These are phyloP conservation scores for Austroboletus eburneus DNA, from an alignment of 768 basidiomycete genomes.

Conservation along the genomic window DNA sequence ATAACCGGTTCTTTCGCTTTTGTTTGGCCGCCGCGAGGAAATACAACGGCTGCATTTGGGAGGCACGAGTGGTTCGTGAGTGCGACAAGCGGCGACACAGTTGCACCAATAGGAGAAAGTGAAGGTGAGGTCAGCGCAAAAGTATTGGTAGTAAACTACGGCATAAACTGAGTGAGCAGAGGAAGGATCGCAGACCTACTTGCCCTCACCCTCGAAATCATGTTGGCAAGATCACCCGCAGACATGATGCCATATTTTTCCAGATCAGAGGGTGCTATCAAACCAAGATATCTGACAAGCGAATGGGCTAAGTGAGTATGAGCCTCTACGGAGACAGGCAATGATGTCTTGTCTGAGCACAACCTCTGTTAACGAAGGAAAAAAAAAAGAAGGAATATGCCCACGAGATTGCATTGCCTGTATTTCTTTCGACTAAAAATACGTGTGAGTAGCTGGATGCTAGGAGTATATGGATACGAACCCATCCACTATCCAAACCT, in stretches of 20 bases:
- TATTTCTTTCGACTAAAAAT: constrained; percentile 54
- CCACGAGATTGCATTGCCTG: constrained; percentile 73
- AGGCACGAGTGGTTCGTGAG: constrained; percentile 86
- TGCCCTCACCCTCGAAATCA: constrained; percentile 62
- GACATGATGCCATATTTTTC: constrained; percentile 52
- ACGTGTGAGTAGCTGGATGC: not conserved
- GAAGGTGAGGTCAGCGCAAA: constrained; percentile 80
- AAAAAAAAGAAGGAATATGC: constrained; percentile 23
- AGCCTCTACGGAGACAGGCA: constrained; percentile 48
- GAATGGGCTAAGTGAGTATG: constrained; percentile 72
- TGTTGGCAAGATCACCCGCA: constrained; percentile 59
- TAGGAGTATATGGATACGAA: constrained; percentile 30
- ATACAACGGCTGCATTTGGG: constrained; percentile 89
- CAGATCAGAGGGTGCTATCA: constrained; percentile 56
- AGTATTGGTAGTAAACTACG: constrained; percentile 86
- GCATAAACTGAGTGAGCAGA: constrained; percentile 1
- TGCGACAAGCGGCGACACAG: constrained; percentile 76
- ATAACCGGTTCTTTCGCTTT: constrained; percentile 52
- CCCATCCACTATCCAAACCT: constrained; percentile 54
- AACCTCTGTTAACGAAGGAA: not conserved
- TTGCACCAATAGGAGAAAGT: constrained; percentile 76
- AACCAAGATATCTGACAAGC: constrained; percentile 64
- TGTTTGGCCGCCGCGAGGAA: constrained; percentile 52
- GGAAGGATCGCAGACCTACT: not conserved
- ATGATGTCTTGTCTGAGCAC: constrained; percentile 50